phyloP scores from a whole-genome alignment of 176 grass and related monocot species.

The Rhynchospora breviuscula region DNA sequence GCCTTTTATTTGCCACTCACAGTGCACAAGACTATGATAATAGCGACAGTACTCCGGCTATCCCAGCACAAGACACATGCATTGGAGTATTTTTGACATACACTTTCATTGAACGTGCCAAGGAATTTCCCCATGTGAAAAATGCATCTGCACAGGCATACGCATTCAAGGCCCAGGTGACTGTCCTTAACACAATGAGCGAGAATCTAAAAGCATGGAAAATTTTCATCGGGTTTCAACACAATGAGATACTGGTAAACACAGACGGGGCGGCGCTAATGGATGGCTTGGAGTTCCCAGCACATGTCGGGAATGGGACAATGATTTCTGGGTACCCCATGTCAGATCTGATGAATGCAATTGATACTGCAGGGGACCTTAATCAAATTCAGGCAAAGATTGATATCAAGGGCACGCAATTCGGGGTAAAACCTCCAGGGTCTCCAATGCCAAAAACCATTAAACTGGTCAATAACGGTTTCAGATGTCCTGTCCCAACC shows the following conservation, averaged over 20 bases:
- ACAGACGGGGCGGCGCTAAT: conserved; percentile 53
- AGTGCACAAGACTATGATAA: conserved; percentile 48
- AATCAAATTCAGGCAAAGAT: conserved; percentile 58
- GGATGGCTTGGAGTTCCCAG: conserved; percentile 51
- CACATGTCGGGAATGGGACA: conserved; percentile 55
- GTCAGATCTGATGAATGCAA: conserved; percentile 72
- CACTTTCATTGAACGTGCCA: conserved; percentile 68
- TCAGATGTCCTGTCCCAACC: conserved; percentile 51
- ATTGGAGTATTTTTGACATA: conserved; percentile 84
- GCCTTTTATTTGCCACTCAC: neutral
- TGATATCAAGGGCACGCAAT: conserved; percentile 73
- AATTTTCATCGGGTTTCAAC: conserved; percentile 90
- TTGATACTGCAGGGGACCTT: conserved; percentile 78
- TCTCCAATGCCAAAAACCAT: conserved; percentile 83
- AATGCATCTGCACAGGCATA: conserved; percentile 89
- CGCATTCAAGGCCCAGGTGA: conserved; percentile 62
- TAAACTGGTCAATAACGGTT: conserved; percentile 58
- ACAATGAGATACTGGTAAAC: conserved; percentile 72
- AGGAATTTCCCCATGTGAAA: conserved; percentile 80
- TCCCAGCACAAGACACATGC: conserved; percentile 60
- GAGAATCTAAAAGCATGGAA: conserved; percentile 72
- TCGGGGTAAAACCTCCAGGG: conserved; percentile 68
- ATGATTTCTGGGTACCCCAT: conserved; percentile 58
- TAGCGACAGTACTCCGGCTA: conserved; percentile 9
- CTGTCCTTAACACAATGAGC: conserved; percentile 69